phyloP scores from a whole-genome alignment of 257 asterid species.

The Scutellaria galericulata region DNA sequence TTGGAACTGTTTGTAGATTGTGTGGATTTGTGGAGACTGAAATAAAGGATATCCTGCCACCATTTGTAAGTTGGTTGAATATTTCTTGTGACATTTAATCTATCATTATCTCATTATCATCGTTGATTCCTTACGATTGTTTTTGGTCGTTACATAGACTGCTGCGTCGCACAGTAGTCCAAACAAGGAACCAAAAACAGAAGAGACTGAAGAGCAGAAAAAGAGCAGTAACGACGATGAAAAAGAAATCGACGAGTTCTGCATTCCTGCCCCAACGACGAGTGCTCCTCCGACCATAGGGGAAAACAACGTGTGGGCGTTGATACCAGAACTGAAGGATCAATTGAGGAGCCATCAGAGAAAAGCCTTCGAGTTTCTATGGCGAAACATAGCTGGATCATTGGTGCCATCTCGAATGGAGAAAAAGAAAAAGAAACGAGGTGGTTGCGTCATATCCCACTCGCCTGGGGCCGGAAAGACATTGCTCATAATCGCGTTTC shows the following conservation, averaged over 20 bases:
- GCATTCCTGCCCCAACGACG: constrained; percentile 60
- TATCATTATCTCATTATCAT: background rate
- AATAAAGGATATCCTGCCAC: constrained; percentile 85
- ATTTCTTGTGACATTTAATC: background rate
- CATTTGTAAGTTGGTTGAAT: constrained; percentile 65
- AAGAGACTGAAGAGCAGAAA: constrained; percentile 51
- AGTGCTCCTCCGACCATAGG: constrained; percentile 52
- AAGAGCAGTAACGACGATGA: constrained; percentile 35
- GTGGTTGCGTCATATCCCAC: constrained; percentile 96
- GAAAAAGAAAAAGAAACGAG: constrained; percentile 61
- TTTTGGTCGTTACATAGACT: constrained; percentile 44
- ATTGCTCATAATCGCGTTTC: constrained; percentile 83
- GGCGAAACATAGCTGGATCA: constrained; percentile 96
- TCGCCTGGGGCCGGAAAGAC: constrained; percentile 99
- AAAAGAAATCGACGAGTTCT: constrained; percentile 47
- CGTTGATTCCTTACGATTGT: background rate
- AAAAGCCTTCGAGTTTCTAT: constrained; percentile 88
- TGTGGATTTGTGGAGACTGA: constrained; percentile 83
- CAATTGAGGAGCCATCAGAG: constrained; percentile 76
- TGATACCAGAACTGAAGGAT: constrained; percentile 79
- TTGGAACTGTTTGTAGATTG: constrained; percentile 76
- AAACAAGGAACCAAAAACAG: constrained; percentile 64
- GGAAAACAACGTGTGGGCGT: constrained; percentile 81
- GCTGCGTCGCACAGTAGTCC: constrained; percentile 40
- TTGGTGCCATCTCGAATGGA: constrained; percentile 77